phyloP scores from a whole-genome alignment of 1,284 basidiomycete species.

The Peniophora sp. region DNA sequence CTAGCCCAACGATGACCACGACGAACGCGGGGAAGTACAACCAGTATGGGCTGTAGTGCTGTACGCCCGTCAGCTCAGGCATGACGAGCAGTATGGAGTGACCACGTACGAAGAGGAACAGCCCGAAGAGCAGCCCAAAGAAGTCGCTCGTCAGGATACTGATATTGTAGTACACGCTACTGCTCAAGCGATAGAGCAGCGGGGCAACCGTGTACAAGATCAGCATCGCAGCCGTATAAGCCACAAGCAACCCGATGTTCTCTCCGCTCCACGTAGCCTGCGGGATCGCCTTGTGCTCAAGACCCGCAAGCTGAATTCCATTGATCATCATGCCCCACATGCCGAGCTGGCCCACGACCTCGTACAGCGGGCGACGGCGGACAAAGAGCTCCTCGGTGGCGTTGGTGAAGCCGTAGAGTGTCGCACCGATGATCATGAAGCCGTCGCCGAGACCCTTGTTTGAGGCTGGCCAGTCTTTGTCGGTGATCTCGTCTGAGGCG shows the following conservation, averaged over 20 bases:
- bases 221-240: constrained; percentile 74
- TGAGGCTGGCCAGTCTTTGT: constrained; percentile 61
- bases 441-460: constrained; percentile 71
- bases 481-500: constrained; percentile 59
- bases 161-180: constrained; percentile 78
- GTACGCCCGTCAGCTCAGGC: constrained; percentile 5
- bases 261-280: constrained; percentile 62
- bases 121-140: constrained; percentile 74
- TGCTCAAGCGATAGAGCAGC: constrained; percentile 76
- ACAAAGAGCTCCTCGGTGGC: constrained; percentile 85
- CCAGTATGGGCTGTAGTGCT: constrained; percentile 79
- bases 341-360: constrained; percentile 79
- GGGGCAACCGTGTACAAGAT: constrained; percentile 80
- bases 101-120: constrained; percentile 56
- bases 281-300: constrained; percentile 66
- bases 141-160: constrained; percentile 80
- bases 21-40: constrained; percentile 73
- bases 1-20: constrained; percentile 61
- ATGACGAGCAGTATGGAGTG: constrained; percentile 1
- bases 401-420: constrained; percentile 80
- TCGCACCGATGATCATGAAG: constrained; percentile 80
- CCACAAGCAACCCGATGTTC: constrained; percentile 65
- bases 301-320: constrained; percentile 64
- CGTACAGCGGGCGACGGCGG: constrained; percentile 70
- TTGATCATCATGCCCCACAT: constrained; percentile 79